Percentiles rank a stretch among this genome's conserved stretches.
These are phyloP conservation scores for Sclerotinia trifoliorum DNA, from an alignment of 2,329 filamentous ascomycete species.

Conservation along the genomic window DNA sequence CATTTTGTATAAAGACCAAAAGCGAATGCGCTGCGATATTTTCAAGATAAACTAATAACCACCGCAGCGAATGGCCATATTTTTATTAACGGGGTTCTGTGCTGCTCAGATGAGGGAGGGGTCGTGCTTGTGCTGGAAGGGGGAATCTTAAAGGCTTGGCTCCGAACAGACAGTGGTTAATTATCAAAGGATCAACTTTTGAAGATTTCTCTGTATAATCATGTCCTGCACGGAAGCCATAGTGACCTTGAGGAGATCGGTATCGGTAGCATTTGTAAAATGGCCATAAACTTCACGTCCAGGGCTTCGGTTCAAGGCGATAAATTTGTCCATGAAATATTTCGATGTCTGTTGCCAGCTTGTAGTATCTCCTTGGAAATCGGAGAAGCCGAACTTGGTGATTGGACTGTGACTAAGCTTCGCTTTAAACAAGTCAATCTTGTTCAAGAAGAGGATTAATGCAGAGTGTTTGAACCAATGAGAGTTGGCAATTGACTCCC, in stretches of 20 bases:
- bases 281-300: conserved; percentile 58
- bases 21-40: neutral
- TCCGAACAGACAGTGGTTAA: conserved; percentile 22
- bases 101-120: conserved; percentile 12
- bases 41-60: neutral
- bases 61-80: conserved; percentile 8
- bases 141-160: conserved; percentile 17
- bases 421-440: conserved; percentile 81
- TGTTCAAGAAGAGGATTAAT: conserved; percentile 82
- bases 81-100: conserved; percentile 17
- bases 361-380: conserved; percentile 69
- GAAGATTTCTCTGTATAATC: conserved; percentile 81
- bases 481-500: conserved; percentile 81
- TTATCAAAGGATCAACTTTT: conserved; percentile 69
- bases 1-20: conserved; percentile 11
- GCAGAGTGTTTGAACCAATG: conserved; percentile 83
- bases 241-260: conserved; percentile 79
- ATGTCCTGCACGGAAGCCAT: conserved; percentile 86
- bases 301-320: conserved; percentile 66
- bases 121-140: conserved; percentile 1
- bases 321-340: conserved; percentile 81
- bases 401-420: conserved; percentile 72
- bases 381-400: conserved; percentile 71
- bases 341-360: conserved; percentile 74
- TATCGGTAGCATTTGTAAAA: conserved; percentile 60